Base-by-base conservation (phyloP, 768 basidiomycete species). In the Trametes meyenii region DNA sequence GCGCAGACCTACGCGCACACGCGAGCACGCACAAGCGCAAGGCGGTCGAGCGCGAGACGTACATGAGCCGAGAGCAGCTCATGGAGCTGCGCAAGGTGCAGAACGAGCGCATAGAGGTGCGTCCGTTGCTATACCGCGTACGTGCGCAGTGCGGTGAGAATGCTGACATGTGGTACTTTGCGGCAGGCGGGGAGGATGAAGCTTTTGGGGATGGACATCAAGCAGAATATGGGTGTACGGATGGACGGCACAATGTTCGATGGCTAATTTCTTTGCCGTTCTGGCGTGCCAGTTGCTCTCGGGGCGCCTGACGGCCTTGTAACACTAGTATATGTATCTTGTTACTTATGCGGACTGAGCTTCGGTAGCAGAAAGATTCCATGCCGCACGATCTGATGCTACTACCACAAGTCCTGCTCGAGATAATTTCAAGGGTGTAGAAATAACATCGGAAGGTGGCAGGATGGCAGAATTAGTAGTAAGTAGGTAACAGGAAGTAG, bases 121-220 rank as follows among this genome's bases (percentile, higher is more conserved):
- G 80, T 72, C 29, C 43, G 5, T 24, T 33, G 8, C 46, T 14
- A 33, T 59, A 38, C 8, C 29, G 63, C 44, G n/a, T 21, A 10
- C 26, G 8, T 23, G 16, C 12, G 17, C 23, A 14, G 10, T 12
- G 12, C 5, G 38, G 12, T 3, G 11, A 46, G 11, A 19, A 21
- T 46, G 23, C 50, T 52, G 19, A 55, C 23, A 19, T 4, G 14
- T 14, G 35, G 8, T 0, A n/a, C 24, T 19, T 40, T 26, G 12
- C n/a, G 10, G 23, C 61, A 92, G 88, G 87, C 85, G 48, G 86
- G 88, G 17, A 90, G 89, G 72, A 91, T 92, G 89, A 92, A 92
- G 70, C 77, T 86, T 33, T 73, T 94, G n/a, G 92, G 92, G 1
- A 90, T 94, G 89, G 91, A 94, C 17, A 79, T 94, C 56, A 91